Base-by-base conservation (phyloP, 208 protist species). In the Blechomonas ayalai region DNA sequence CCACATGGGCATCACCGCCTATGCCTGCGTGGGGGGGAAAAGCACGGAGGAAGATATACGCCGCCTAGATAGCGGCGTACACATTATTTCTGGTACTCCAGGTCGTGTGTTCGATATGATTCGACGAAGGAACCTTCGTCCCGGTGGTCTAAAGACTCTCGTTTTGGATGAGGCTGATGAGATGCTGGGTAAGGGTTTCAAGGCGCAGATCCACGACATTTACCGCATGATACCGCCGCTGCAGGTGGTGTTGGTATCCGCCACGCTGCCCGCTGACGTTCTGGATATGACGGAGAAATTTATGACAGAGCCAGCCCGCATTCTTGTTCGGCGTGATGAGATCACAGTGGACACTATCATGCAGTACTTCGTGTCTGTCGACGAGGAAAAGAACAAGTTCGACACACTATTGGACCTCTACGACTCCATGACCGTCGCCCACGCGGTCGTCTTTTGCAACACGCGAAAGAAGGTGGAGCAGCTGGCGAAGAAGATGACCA, bases 401-500 rank as follows among this genome's bases (percentile, higher is more conserved):
- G 97, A 99, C 24, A 98, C 97, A 4, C 80, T 99, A 7, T 96
- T 95, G 44, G 98, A 99, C 67, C 70, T 99, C 15, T 99, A 99
- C 67, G 97, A 99, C 29, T 96, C 81, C 4, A 73, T 99, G 2
- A 98, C 93, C 2, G 98, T 99, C 49, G 97, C 97, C 27, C 96
- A 98, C 59, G 90, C 97, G 16, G 97, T 99, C 7, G 98, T 99
- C 37, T 99, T 99, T 69, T 96, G 90, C 70, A 99, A 99, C 78
- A 99, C 93, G 0, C 77, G 91, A 40, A 83, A 90, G 39, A 99
- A 99, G 74, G 98, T 99, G n/a, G 97, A 99, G 53, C 97, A 92
- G 78, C 75, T 99, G 22, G 84, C 95, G n/a, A 81, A 97, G 50
- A 93, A 98, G 61, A 92, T 99, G 86, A 82, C 65, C 12, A 59